phyloP scores from a whole-genome alignment of 495 filamentous ascomycete species.

The Pseudoneurospora amorphoporcata region DNA sequence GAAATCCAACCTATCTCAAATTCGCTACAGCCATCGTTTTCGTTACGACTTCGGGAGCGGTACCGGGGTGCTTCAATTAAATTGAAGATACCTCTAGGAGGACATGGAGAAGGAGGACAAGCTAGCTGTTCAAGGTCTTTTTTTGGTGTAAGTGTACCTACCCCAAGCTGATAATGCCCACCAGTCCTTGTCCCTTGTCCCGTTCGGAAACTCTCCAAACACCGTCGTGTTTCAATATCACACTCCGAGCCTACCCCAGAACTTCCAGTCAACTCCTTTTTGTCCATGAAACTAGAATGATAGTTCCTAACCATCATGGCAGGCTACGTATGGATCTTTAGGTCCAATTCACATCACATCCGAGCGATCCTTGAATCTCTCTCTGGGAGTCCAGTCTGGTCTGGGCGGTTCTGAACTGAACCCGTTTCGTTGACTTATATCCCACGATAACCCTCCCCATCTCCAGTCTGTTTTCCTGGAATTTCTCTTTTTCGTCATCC shows the following conservation, averaged over 20 bases:
- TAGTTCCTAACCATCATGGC: background rate
- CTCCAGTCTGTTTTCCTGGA: background rate
- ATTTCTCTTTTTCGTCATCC: slow-evolving; percentile 4
- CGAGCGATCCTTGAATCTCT: background rate
- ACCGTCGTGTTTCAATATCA: background rate
- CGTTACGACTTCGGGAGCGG: background rate
- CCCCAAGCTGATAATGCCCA: background rate
- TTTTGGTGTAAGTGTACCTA: background rate
- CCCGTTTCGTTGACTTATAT: background rate
- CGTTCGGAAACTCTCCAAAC: background rate
- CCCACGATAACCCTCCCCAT: background rate
- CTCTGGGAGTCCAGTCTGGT: background rate
- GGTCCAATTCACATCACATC: background rate
- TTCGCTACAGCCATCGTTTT: background rate
- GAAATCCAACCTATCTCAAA: background rate
- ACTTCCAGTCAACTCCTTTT: background rate
- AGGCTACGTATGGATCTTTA: background rate
- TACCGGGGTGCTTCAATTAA: background rate
- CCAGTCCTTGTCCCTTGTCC: background rate
- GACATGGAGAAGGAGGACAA: background rate
- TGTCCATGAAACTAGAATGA: background rate
- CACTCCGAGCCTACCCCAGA: background rate
- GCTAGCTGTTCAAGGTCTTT: background rate
- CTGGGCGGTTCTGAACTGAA: background rate
- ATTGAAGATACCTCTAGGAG: background rate